Evolutionary conservation across 2,329 filamentous ascomycete species (phyloP).

Genomic region (Ascochyta viciae-villosae): DNA sequence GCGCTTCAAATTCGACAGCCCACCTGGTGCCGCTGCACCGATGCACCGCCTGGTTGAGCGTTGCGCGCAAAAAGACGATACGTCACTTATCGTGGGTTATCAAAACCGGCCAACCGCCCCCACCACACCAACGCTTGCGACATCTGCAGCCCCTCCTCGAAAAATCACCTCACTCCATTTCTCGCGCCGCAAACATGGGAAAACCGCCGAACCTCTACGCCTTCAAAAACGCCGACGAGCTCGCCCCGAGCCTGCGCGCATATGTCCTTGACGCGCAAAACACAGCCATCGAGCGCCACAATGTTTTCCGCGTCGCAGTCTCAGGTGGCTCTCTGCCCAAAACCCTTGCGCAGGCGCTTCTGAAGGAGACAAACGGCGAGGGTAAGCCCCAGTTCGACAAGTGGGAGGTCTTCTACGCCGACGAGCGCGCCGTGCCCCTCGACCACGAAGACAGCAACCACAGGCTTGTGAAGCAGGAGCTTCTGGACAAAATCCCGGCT

Average conservation of each 20-base stretch:
- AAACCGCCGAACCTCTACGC: conserved; percentile 73
- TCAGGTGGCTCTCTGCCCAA: conserved; percentile 93
- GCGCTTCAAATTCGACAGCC: conserved; percentile 1
- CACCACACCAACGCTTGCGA: conserved; percentile 11
- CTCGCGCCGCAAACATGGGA: conserved; percentile 41
- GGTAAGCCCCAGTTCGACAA: conserved; percentile 78
- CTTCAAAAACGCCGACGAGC: conserved; percentile 72
- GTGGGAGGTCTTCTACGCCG: conserved; percentile 99
- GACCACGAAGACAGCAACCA: conserved; percentile 96
- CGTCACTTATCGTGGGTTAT: conserved; percentile 19
- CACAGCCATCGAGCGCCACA: conserved; percentile 79
- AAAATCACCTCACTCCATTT: conserved; percentile 11
- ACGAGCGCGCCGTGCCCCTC: conserved; percentile 92
- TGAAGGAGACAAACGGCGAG: conserved; percentile 62
- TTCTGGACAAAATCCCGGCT: conserved; percentile 84
- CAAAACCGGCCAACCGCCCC: conserved; percentile 4
- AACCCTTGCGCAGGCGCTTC: conserved; percentile 82
- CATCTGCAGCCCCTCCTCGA: conserved; percentile 8
- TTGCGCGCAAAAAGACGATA: conserved; percentile 10
- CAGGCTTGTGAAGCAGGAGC: conserved; percentile 81
- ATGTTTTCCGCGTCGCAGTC: conserved; percentile 86
- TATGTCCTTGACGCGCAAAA: conserved; percentile 86
- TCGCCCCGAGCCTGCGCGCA: conserved; percentile 78
- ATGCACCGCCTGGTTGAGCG: conserved; percentile 8
- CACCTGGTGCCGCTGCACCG: not conserved